Base-by-base conservation (phyloP, 768 basidiomycete genomes). In the Termitomyces sp. region DNA sequence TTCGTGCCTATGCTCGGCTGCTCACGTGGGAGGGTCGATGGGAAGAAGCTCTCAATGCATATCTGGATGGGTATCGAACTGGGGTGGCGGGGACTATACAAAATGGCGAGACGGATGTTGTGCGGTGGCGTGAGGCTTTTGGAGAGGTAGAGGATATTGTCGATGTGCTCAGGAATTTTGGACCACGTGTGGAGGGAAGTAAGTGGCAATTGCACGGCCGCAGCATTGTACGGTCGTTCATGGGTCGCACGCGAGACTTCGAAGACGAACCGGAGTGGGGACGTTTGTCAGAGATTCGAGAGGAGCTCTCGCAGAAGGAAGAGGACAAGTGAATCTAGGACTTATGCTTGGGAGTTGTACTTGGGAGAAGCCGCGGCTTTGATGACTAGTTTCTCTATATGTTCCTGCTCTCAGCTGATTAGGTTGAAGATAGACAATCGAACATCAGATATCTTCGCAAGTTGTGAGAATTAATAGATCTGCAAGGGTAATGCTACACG, bases 201-300 rank as follows among this genome's bases (percentile, higher is more conserved):
- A 88, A 86, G 61, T 98, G 97, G 97, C 82, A 78, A 70, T 80
- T 90, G 65, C 92, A 96, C 72, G 92, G 86, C 45, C 80, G 88
- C 54, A 94, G 92, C 60, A 78, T 98, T 56, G 81, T 98, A 58
- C 78, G 95, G 72, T 89, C 87, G 52, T 98, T 98, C 72, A 81
- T 92, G 72, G 95, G 90, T 7, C 78, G 91, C 59, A 92, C 91
- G 58, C 86, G 78, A 70, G 91, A 86, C 40, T 98, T 94, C 62
- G 90, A 88, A 70, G 94, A 94, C 52, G 91, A 97, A 69, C 80
- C 85, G 4, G 94, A 93, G 74, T 98, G 90, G 87, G 68, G 75
- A 28, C 75, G 77, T 60, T 74, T 98, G 66, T 76, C 77, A 65
- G 82, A 78, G 59, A 69, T 94, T 64, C 75, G 85, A 65, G 84